Evolutionary conservation across 148 eudicot species (phyloP), one percentile per base, ranked within the genome.

Genomic region (Silene latifolia): DNA sequence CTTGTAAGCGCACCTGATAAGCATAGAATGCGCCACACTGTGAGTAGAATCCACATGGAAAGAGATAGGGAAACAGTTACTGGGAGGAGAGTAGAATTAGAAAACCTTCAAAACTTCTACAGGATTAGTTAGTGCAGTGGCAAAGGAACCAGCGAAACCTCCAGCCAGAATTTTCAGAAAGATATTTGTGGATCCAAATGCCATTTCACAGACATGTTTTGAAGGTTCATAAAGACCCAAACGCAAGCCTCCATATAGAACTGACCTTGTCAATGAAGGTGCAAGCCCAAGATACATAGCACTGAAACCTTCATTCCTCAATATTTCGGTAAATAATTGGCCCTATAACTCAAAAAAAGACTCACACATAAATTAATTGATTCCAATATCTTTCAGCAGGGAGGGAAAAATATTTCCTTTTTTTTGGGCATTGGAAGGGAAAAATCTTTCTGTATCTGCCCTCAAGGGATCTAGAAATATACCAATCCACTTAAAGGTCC

Each of bases 161-260:
- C 98, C 98, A 84, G 97, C 89, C 61, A 92, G 93, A 79, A 94
- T 86, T 91, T 94, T 94, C 81, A 87, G 79, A 77, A 94, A 83
- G 85, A 91, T 76, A 85, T 94, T 94, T 82, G 87, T 83, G 76
- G 98, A 94, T 82, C 90, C 93, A 90, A 91, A 94, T 83, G 89
- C 93, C 87, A 78, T 82, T 78, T 87, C 93, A 83, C 93, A 89
- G 20, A 87, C 84, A 89, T 90, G 84, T 85, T 94, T 94, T 74
- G 92, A 85, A 77, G 98, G 98, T 83, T 88, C 98, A 88, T 94
- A 94, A 83, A 94, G 89, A 64, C 97, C 96, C 86, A 94, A 91
- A 78, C 98, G 93, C 82, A 94, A 88, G 80, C 98, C 98, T 79
- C 98, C 98, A 76, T 94, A 94, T 69, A 87, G 81, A 87, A 91